Evolutionary conservation across 495 filamentous ascomycete species (phyloP).

Genomic region (Penicillium cinerascens): DNA sequence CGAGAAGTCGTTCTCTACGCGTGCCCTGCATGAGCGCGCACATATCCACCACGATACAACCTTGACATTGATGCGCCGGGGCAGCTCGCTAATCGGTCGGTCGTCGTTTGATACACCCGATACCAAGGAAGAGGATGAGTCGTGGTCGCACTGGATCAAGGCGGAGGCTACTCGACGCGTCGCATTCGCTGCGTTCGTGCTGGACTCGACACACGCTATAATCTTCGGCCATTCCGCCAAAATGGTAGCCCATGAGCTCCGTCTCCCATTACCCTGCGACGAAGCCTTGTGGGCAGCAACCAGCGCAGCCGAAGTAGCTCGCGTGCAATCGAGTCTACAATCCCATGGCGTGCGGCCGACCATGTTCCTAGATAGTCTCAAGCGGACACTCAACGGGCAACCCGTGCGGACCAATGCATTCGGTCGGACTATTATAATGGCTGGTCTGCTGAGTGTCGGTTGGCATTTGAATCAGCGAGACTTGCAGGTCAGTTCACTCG

Average conservation of each 20-base stretch:
- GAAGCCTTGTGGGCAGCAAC: conserved; percentile 92
- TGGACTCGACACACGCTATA: conserved; percentile 93
- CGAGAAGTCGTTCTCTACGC: conserved; percentile 94
- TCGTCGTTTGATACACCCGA: conserved; percentile 85
- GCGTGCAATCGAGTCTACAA: conserved; percentile 78
- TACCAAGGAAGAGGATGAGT: conserved; percentile 80
- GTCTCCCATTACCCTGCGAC: conserved; percentile 87
- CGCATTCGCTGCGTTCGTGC: conserved; percentile 91
- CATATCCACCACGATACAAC: conserved; percentile 98
- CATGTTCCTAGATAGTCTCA: conserved; percentile 88
- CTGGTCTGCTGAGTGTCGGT: conserved; percentile 85
- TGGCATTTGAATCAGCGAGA: conserved; percentile 99
- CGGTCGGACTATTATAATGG: conserved; percentile 93
- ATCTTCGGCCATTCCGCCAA: conserved; percentile 98
- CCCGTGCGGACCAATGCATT: conserved; percentile 90
- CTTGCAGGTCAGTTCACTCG: conserved; percentile 86
- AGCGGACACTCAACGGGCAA: conserved; percentile 82
- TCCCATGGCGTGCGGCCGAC: conserved; percentile 81
- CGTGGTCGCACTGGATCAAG: conserved; percentile 96
- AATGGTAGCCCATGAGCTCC: conserved; percentile 96
- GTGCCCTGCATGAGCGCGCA: conserved; percentile 87
- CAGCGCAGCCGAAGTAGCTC: conserved; percentile 80
- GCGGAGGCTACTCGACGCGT: conserved; percentile 86
- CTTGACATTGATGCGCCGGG: conserved; percentile 89
- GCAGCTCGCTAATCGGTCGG: conserved; percentile 86